Evolutionary conservation across 345 rosid genomes (phyloP).

Genomic region (Brassica incana): DNA sequence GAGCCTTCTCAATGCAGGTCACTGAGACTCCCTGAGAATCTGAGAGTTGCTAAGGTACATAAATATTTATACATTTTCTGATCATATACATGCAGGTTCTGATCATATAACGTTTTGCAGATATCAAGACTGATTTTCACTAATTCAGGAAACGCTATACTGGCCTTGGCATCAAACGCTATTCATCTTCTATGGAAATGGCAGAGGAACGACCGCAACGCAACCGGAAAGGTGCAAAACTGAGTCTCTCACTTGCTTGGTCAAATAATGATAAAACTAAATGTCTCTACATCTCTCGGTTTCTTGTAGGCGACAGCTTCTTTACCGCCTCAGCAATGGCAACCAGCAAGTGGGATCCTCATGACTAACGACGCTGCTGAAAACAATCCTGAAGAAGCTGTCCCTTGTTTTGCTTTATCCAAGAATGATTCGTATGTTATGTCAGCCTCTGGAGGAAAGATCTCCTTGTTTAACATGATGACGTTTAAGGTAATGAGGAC

Average conservation of each 20-base stretch:
- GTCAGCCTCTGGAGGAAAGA: constrained; percentile 96
- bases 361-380: constrained; percentile 79
- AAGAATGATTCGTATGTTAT: constrained; percentile 91
- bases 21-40: constrained; percentile 83
- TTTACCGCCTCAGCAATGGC: constrained; percentile 78
- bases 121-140: constrained; percentile 96
- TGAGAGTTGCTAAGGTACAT: constrained; percentile 77
- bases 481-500: constrained; percentile 70
- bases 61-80: neutral
- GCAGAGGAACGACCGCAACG: constrained; percentile 85
- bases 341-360: constrained; percentile 82
- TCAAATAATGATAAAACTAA: neutral
- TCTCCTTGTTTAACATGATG: constrained; percentile 90
- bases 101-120: constrained; percentile 43
- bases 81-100: neutral
- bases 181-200: constrained; percentile 94
- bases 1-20: constrained; percentile 93
- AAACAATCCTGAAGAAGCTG: constrained; percentile 76
- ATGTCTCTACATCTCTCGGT: constrained; percentile 4
- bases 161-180: constrained; percentile 95
- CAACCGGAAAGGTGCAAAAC: constrained; percentile 69
- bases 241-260: constrained; percentile 18
- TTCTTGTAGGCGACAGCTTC: constrained; percentile 74
- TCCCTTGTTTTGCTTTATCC: constrained; percentile 90
- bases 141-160: constrained; percentile 87